Percentiles rank a stretch among this genome's conserved stretches.
Evolutionary conservation across 805 yeast species (phyloP).

Genomic region (Clavispora phyllophila): DNA sequence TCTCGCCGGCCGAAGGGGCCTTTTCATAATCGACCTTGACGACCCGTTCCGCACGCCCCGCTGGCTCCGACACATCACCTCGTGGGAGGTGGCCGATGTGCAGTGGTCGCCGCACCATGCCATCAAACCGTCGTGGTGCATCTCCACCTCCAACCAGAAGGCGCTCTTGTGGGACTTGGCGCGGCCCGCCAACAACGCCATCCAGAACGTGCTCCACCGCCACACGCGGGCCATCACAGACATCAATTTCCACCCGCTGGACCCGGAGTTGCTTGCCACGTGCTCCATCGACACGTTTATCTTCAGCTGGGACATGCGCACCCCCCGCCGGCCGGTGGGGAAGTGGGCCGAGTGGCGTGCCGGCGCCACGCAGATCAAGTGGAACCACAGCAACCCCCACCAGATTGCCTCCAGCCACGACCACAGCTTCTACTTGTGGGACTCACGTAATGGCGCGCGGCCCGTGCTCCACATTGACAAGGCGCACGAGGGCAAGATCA

Average conservation of each 20-base stretch:
- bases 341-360: slow-evolving; percentile 94
- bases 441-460: slow-evolving; percentile 70
- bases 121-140: slow-evolving; percentile 82
- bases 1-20: slow-evolving; percentile 76
- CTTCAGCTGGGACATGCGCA: slow-evolving; percentile 85
- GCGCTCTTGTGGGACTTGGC: slow-evolving; percentile 92
- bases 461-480: slow-evolving; percentile 58
- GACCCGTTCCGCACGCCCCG: slow-evolving; percentile 95
- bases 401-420: slow-evolving; percentile 86
- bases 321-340: slow-evolving; percentile 66
- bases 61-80: slow-evolving; percentile 85
- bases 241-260: slow-evolving; percentile 82
- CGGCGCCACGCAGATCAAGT: slow-evolving; percentile 91
- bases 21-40: slow-evolving; percentile 86
- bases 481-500: slow-evolving; percentile 84
- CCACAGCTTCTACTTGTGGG: slow-evolving; percentile 80
- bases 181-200: slow-evolving; percentile 63
- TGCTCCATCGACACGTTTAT: slow-evolving; percentile 89
- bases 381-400: slow-evolving; percentile 76
- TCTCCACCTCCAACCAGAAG: slow-evolving; percentile 91
- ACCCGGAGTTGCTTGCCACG: slow-evolving; percentile 86
- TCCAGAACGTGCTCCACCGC: slow-evolving; percentile 81
- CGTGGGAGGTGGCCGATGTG: slow-evolving; percentile 98
- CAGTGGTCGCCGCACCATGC: slow-evolving; percentile 93
- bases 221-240: slow-evolving; percentile 94